Evolutionary conservation across 352 stramenopile genomes (phyloP), one percentile per base, ranked within the genome.

Genomic region (Thalassiosira exigua): DNA sequence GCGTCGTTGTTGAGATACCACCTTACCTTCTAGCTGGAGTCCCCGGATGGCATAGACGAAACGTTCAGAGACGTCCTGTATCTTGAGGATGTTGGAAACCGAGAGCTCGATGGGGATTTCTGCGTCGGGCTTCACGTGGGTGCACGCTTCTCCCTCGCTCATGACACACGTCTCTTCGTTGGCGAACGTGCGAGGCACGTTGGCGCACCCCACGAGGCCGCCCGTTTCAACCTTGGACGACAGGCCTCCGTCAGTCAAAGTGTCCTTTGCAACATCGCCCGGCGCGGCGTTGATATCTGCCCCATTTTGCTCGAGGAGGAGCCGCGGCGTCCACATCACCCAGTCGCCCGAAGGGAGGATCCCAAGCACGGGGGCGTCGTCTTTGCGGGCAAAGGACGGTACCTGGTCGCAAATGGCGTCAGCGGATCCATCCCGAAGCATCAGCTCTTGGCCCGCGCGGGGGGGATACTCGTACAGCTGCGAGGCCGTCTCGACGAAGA

Each of bases 121-220:
- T 36, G 73, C 79, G 62, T 87, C 78, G 12, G 58, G 30, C 41
- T 79, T 11, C 7, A 14, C 36, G 36, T 14, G 36, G 36, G 36
- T 14, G 36, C 36, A 44, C 36, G 14, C 36, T 44, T 44, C 36
- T 14, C 5, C 46, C 14, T 52, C 81, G 17, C 61, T 80, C 30
- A 86, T 65, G 51, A 86, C 67, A 52, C 84, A 90, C 12, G 68
- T 77, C 14, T 89, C 52, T 66, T 91, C 84, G 52, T 91, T 91
- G 26, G 81, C 41, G 29, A 88, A 77, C 3, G 44, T 78, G 17
- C 78, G 33, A 39, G 44, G 46, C 24, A 82, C 84, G 67, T 91
- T 91, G 4, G 84, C 22, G 22, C 51, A 60, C 11, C 51, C 29
- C 9, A 60, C 22, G 5, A 19, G 9, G 17, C 68, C 72, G 12